phyloP scores from a whole-genome alignment of 768 basidiomycete genomes.

The Kwoniella newhampshirensis region DNA sequence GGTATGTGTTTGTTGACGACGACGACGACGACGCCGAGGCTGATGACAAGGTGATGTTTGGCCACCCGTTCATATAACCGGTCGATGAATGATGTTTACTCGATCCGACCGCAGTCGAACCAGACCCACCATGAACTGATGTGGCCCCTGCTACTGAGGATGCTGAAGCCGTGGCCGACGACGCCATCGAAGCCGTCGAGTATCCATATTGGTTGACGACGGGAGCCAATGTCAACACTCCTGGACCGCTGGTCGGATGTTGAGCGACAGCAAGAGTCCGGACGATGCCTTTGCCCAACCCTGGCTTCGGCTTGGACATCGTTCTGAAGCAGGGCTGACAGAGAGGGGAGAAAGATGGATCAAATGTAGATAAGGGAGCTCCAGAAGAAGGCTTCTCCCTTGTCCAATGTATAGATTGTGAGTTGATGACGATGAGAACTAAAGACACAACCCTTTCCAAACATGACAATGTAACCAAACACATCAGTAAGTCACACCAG shows the following conservation, averaged over 20 bases:
- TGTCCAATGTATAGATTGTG: too few species aligned
- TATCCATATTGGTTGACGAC: constrained; percentile 23
- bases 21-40: constrained; percentile 7
- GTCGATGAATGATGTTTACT: constrained; percentile 1
- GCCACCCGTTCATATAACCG: constrained; percentile 4
- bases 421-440: too few species aligned
- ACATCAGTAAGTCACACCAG: too few species aligned
- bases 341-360: too few species aligned
- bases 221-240: constrained; percentile 15
- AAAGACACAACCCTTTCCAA: too few species aligned
- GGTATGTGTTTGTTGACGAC: too few species aligned
- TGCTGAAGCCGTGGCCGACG: constrained; percentile 2
- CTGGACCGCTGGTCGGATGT: constrained; percentile 7
- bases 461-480: too few species aligned
- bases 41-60: constrained; percentile 8
- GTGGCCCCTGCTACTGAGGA: constrained; percentile 2
- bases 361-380: too few species aligned
- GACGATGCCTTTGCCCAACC: constrained; percentile 41
- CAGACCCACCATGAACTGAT: background rate
- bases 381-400: too few species aligned
- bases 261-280: constrained; percentile 34
- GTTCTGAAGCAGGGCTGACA: background rate
- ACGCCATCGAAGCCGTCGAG: constrained; percentile 12
- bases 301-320: constrained; percentile 46
- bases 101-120: background rate